Evolutionary conservation across 2,329 filamentous ascomycete species (phyloP), one percentile per base, ranked within the genome.

Genomic region (Mycogone perniciosa): DNA sequence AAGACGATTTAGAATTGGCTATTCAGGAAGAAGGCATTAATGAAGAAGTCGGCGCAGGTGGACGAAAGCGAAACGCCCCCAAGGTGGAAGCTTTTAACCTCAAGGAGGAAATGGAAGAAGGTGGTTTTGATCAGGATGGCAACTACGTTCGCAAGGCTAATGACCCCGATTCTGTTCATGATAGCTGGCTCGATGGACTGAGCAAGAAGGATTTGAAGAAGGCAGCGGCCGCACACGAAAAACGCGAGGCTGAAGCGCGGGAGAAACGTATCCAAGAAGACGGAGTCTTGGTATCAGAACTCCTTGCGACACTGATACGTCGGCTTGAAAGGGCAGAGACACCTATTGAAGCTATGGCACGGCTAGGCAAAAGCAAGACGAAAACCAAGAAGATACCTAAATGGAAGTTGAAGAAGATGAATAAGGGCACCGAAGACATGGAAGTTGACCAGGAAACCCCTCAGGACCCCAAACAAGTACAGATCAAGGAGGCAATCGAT

Each of bases 1-100:
- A 86, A 31, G 80, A 80, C n/a, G 84, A 86, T 26, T 80, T 81
- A n/a, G 84, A 89, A 45, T 63, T 72, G 11, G 90, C 88, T 30
- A 83, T 82, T 44, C 70, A 88, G 33, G 89, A 88, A 57, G 83
- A 87, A 54, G 88, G 82, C 13, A 65, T 96, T 11, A 93, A 96
- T 59, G 86, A 91, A 49, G 93, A 99, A 67, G 76, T 99, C 5
- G 93, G 93, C 2, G 85, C 89, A 1, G 93, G 93, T 10, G 87
- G 88, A 2, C 86, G 95, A 60, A 97, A 96, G 72, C 88, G 84
- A 61, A 89, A 96, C 67, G 93, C 93, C 2, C 93, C 93, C 2
- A 89, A 93, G 66, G 79, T 99, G 5, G 93, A 97, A 67, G 92
- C 92, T 3, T 99, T 99, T 77, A 97, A 99, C 64, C 88, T 99